Evolutionary conservation across 129 eudicot genomes (phyloP), one percentile per base, ranked within the genome.

Genomic region (Oenanthe sinensis): DNA sequence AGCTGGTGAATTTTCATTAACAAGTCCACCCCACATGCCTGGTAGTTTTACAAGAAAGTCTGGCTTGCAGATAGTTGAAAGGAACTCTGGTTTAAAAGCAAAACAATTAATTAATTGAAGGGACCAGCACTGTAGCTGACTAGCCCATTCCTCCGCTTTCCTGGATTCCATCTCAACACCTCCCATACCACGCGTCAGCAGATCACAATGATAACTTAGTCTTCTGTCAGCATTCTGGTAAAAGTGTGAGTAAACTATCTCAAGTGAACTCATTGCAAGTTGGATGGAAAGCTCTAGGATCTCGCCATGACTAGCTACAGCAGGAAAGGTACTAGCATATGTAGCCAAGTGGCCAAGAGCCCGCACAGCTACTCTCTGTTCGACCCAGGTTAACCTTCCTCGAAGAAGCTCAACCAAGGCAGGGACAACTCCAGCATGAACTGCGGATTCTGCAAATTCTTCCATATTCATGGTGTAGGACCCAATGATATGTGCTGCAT

Each of bases 21-120:
- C 98, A 74, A 95, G 98, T 33, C 98, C 98, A 74, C 98, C 98
- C 98, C 98, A 95, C 98, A 95, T 87, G 60, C 90, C 97, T n/a
- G 98, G 98, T 75, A 95, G 91, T 80, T 90, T 95, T 48, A 81
- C 81, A 40, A 95, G 85, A 85, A 95, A 95, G 71, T 95, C 98
- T 16, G 89, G 90, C 71, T 88, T 91, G 84, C 98, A 95, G 78
- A 95, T 91, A 37, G 90, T 82, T 22, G 97, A 77, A 77, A 95
- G 91, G 85, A 95, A 95, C 78, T 95, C 98, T 1, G 96, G 85
- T 77, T 95, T 95, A 75, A 95, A 95, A 0, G 98, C 96, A 85
- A 91, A 95, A 82, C 98, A 95, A 85, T 95, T 95, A 74, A 95
- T 95, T 75, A 95, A 94, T 75, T 95, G 98, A 78, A 95, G 92